A percentile compares a stretch with the other conserved stretches of the same genome.
Evolutionary conservation across 371 early-diverging fungal genomes (phyloP).

Genomic region (Funneliformis caledonium): DNA sequence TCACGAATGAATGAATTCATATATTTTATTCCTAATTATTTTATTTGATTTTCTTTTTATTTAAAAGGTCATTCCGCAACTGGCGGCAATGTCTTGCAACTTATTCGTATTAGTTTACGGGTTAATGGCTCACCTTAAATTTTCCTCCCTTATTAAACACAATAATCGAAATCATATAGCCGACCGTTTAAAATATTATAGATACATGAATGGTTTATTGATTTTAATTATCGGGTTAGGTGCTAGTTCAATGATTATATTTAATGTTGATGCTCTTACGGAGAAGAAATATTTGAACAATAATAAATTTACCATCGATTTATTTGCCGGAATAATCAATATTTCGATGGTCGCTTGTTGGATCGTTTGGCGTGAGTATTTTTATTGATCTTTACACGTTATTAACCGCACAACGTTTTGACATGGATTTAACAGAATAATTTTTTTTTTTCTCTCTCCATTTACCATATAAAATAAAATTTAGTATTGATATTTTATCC

Average conservation of each 20-base stretch:
- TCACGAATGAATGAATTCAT: too few relatives aligned
- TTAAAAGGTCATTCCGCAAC: background rate
- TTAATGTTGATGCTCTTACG: background rate
- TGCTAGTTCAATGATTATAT: background rate
- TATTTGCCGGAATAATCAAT: background rate
- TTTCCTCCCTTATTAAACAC: background rate
- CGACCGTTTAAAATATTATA: background rate
- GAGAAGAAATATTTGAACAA: background rate
- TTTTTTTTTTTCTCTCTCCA: background rate
- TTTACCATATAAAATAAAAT: background rate
- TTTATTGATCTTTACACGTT: too few relatives aligned
- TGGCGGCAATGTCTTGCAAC: background rate
- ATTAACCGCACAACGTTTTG: too few relatives aligned
- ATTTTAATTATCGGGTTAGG: background rate
- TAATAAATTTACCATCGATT: constrained; percentile 13
- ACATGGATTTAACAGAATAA: too few relatives aligned
- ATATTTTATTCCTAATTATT: too few relatives aligned
- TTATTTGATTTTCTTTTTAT: background rate
- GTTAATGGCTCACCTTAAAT: constrained; percentile 1
- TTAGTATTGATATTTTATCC: background rate
- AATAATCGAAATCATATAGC: background rate
- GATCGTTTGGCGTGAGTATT: background rate
- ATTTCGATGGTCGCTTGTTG: background rate
- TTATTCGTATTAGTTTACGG: background rate
- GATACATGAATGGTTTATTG: background rate